Evolutionary conservation across 352 stramenopile species (phyloP), one percentile per base, ranked within the genome.

Genomic region (Phytophthora idaei): DNA sequence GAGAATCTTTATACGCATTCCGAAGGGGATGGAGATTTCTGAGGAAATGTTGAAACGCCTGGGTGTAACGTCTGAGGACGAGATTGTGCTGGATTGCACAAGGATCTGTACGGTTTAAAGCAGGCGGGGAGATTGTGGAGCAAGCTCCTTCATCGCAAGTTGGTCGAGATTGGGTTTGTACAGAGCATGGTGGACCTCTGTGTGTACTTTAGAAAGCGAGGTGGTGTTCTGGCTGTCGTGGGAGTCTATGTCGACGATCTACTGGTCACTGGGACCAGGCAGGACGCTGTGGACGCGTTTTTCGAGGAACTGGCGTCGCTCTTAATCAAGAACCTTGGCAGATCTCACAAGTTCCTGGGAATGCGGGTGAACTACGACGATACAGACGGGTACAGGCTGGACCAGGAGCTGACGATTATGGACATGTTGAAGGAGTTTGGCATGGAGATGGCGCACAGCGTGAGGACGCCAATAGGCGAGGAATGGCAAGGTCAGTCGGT

Each of bases 201-300:
- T 29, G 9, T 55, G 14, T 44, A 55, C n/a, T 55, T 42, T 29
- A 55, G 27, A 28, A 12, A 21, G 14, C 6, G 34, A 4, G 15
- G 29, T 5, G 29, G 21, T 10, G 15, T 42, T 29, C 14, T 44
- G 29, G 27, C 25, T 27, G 29, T 42, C 3, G 15, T 55, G 7
- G 12, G 29, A 7, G 48, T 55, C 28, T 44, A 28, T 15, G 48
- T 55, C 48, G 48, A 55, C 29, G 29, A 29, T 44, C 29, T 29
- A 9, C 15, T 55, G 17, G 21, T 34, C 4, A 44, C 28, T 8
- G 15, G 29, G 5, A 55, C 48, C 2, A 21, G 11, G 12, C 12
- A 42, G 11, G 11, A 12, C 2, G 14, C 11, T 28, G 28, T 41
- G 12, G 47, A 6, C 4, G 14, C n/a, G 4, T 54, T 54, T 5